These are phyloP conservation scores for Yarrowia divulgata DNA, from an alignment of 805 yeast genomes.

Conservation along the genomic window DNA sequence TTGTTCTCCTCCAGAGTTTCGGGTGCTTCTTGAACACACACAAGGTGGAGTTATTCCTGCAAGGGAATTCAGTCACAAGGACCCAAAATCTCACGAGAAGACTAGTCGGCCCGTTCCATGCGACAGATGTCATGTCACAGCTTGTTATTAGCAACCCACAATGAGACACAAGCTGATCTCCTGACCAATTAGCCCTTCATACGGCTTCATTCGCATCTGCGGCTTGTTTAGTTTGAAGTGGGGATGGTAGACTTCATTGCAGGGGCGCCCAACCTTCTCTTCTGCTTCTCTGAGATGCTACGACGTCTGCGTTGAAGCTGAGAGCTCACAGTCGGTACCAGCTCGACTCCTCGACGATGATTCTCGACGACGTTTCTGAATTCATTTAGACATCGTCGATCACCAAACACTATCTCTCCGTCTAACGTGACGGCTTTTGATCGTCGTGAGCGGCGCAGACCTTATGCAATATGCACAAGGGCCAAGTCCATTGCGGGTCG, in stretches of 20 bases:
- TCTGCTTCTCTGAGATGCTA: background rate
- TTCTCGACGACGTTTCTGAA: no score
- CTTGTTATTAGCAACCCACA: background rate
- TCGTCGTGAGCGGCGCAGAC: constrained; percentile 25
- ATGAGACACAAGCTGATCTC: background rate
- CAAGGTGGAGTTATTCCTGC: constrained; percentile 22
- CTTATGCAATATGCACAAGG: constrained; percentile 4
- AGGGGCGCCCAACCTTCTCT: background rate
- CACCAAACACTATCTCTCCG: constrained; percentile 45
- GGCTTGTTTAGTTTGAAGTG: background rate
- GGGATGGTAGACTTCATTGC: background rate
- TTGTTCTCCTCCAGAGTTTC: background rate
- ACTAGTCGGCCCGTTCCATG: background rate
- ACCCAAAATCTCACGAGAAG: background rate
- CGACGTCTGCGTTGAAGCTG: no score
- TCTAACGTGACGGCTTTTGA: background rate
- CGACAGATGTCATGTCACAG: background rate
- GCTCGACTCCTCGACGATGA: background rate
- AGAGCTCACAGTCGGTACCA: background rate
- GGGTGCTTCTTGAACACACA: background rate
- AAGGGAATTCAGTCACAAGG: background rate
- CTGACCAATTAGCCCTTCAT: background rate
- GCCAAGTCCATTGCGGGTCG: background rate
- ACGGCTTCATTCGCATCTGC: background rate
- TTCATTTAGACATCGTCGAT: background rate